phyloP scores from a whole-genome alignment of 768 basidiomycete genomes.

The Amanita inopinata region DNA sequence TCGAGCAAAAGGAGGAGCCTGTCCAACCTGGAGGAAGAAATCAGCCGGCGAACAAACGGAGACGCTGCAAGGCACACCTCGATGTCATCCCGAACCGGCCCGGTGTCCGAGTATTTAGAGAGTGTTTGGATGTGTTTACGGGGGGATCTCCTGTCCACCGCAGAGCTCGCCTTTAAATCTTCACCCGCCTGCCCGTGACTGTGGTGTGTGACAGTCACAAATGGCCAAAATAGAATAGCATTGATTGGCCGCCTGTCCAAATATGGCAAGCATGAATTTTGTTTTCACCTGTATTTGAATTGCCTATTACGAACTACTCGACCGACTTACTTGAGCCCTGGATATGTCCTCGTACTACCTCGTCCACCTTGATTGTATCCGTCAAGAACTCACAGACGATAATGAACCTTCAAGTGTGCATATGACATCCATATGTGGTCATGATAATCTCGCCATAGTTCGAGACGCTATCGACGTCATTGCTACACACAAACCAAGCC shows the following conservation, averaged over 20 bases:
- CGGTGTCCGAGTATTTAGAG: slow-evolving; percentile 28
- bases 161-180: slow-evolving; percentile 54
- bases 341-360: background rate
- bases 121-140: slow-evolving; percentile 38
- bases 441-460: too few species aligned
- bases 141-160: slow-evolving; percentile 44
- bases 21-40: slow-evolving; percentile 61
- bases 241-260: background rate
- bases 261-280: background rate
- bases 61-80: slow-evolving; percentile 33
- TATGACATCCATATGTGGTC: too few species aligned
- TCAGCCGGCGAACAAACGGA: background rate
- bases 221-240: slow-evolving; percentile 5
- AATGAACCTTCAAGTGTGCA: too few species aligned
- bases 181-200: slow-evolving; percentile 34
- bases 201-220: slow-evolving; percentile 29
- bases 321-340: background rate
- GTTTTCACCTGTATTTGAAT: background rate
- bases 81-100: slow-evolving; percentile 68
- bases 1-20: slow-evolving; percentile 92
- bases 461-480: slow-evolving; percentile 5
- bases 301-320: background rate
- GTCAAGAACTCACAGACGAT: background rate
- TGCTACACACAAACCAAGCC: background rate
- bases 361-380: background rate